Evolutionary conservation across 2,329 filamentous ascomycete genomes (phyloP).

Genomic region (Botrytis fabae): DNA sequence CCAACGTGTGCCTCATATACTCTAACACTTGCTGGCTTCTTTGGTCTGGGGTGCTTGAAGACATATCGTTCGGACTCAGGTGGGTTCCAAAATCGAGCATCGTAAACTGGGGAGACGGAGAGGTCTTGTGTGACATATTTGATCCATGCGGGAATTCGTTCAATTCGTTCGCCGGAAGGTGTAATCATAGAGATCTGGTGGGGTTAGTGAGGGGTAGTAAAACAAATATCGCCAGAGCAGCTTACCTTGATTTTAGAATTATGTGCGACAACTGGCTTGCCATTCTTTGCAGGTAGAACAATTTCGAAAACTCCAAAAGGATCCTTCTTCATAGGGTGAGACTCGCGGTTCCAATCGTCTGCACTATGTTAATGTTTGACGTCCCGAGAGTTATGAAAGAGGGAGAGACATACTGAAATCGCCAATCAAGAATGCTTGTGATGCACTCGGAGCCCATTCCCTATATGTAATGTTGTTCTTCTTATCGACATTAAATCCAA

Average conservation of each 20-base stretch:
- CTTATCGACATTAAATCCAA: slow-evolving; percentile 77
- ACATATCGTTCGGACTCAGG: slow-evolving; percentile 72
- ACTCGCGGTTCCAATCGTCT: slow-evolving; percentile 84
- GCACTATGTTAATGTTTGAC: slow-evolving; percentile 31
- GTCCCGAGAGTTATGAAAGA: slow-evolving; percentile 21
- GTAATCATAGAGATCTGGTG: slow-evolving; percentile 77
- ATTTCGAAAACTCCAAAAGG: slow-evolving; percentile 86
- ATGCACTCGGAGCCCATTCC: slow-evolving; percentile 94
- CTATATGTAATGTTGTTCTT: slow-evolving; percentile 87
- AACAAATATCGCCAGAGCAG: neutral
- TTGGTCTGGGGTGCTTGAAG: slow-evolving; percentile 80
- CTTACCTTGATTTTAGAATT: slow-evolving; percentile 92
- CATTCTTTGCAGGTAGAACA: slow-evolving; percentile 69
- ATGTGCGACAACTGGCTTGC: slow-evolving; percentile 79
- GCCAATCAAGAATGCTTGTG: slow-evolving; percentile 81
- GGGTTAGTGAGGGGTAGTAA: slow-evolving; percentile 26
- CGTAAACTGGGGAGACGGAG: slow-evolving; percentile 84
- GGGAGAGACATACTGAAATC: slow-evolving; percentile 74
- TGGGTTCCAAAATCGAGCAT: slow-evolving; percentile 97
- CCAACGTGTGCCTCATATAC: slow-evolving; percentile 99
- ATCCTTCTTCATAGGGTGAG: slow-evolving; percentile 86
- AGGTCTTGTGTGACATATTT: slow-evolving; percentile 95
- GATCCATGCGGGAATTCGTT: slow-evolving; percentile 94
- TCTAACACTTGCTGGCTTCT: slow-evolving; percentile 80
- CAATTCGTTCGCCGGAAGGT: slow-evolving; percentile 75